Conservation (phyloP, 495 filamentous ascomycete genomes). For the Neurospora sublineolata region DNA sequence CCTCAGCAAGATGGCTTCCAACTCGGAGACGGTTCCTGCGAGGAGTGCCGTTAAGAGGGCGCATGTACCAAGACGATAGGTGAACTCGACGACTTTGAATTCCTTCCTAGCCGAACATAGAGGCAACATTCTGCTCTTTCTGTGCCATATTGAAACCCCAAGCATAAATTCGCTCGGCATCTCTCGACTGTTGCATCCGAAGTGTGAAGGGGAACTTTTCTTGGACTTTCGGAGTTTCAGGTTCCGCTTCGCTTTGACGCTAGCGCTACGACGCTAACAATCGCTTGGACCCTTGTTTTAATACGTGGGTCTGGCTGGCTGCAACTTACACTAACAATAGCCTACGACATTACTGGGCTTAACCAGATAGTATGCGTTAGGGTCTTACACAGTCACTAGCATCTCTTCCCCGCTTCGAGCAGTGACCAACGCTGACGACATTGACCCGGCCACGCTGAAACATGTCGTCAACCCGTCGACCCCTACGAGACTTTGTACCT, state of each 20-base stretch:
- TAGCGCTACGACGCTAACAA: neutral
- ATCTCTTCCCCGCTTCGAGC: neutral
- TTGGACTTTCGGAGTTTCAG: neutral
- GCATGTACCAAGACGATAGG: no score
- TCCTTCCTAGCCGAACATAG: no score
- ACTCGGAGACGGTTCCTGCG: no score
- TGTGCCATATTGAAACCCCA: neutral
- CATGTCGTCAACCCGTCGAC: neutral
- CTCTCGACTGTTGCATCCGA: neutral
- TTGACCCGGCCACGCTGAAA: neutral
- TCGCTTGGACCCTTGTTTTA: neutral
- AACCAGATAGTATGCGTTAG: neutral
- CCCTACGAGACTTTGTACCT: neutral
- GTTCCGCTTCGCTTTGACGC: neutral
- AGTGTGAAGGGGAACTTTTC: neutral
- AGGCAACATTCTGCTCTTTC: neutral
- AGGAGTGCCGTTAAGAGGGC: no score
- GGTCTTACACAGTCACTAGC: neutral
- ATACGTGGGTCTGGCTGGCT: neutral
- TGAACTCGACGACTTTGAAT: no score
- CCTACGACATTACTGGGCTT: no score
- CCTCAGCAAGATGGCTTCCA: no score
- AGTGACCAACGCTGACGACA: neutral
- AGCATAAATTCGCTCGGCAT: neutral
- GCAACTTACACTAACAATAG: neutral